Conservation (phyloP, 2,329 filamentous ascomycete genomes). For the Dactylellina leptospora region DNA sequence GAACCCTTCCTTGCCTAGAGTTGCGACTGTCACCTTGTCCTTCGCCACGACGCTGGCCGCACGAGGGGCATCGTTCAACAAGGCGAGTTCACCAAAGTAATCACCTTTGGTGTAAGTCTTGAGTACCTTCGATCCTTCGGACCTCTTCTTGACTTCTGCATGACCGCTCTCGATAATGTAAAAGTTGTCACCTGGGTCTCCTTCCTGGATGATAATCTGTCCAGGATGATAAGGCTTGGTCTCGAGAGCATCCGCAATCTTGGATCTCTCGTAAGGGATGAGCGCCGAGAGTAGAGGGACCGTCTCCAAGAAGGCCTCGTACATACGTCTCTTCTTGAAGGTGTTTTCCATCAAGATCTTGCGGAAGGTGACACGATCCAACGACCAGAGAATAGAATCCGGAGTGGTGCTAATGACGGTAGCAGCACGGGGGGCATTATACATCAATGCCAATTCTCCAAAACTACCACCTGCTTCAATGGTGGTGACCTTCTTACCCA, state of each 20-base stretch:
- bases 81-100: constrained; percentile 93
- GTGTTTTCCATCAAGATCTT: constrained; percentile 98
- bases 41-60: constrained; percentile 86
- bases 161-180: constrained; percentile 88
- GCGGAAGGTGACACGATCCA: constrained; percentile 95
- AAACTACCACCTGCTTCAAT: constrained; percentile 92
- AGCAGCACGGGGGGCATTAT: constrained; percentile 94
- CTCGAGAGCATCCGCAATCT: constrained; percentile 95
- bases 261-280: constrained; percentile 91
- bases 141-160: constrained; percentile 85
- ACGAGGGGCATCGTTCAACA: constrained; percentile 91
- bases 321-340: constrained; percentile 94
- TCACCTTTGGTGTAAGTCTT: constrained; percentile 89
- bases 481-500: constrained; percentile 81
- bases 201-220: constrained; percentile 86
- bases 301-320: constrained; percentile 94
- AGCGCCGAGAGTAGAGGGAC: constrained; percentile 84
- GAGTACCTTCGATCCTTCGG: constrained; percentile 70
- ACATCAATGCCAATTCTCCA: constrained; percentile 96
- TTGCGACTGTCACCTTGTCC: constrained; percentile 91
- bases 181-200: constrained; percentile 89
- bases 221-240: constrained; percentile 84
- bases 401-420: constrained; percentile 86
- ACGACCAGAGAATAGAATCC: constrained; percentile 84
- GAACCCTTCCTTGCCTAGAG: constrained; percentile 91